A percentile compares a stretch with the other conserved stretches of the same genome.
Evolutionary conservation across 2,329 filamentous ascomycete genomes (phyloP).

Genomic region (Aspergillus caelatus): DNA sequence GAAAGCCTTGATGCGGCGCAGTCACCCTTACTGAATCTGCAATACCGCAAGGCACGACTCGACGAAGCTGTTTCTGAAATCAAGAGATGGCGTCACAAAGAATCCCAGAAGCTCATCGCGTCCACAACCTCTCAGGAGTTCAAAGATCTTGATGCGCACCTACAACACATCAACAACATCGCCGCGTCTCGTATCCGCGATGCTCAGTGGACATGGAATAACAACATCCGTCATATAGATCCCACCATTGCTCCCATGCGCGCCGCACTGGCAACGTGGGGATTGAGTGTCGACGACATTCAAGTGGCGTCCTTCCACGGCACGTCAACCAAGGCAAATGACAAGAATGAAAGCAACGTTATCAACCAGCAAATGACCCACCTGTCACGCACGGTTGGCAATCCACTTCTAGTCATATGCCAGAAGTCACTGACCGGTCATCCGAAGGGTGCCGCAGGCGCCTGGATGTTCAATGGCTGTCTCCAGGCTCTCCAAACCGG

Average conservation of each 20-base stretch:
- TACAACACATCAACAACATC: constrained; percentile 34
- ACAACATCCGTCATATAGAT: constrained; percentile 99
- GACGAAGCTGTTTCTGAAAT: constrained; percentile 92
- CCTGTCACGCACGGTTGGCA: constrained; percentile 93
- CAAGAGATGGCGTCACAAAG: constrained; percentile 93
- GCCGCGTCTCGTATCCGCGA: background rate
- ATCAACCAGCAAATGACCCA: constrained; percentile 95
- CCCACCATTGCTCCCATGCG: constrained; percentile 90
- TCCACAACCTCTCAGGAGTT: constrained; percentile 45
- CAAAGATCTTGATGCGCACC: constrained; percentile 80
- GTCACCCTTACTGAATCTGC: constrained; percentile 93
- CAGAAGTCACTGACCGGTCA: constrained; percentile 98
- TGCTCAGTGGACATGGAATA: constrained; percentile 89
- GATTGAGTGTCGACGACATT: constrained; percentile 93
- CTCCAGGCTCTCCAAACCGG: constrained; percentile 90
- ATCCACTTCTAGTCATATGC: constrained; percentile 92
- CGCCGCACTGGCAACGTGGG: constrained; percentile 95
- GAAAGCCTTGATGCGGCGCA: constrained; percentile 91
- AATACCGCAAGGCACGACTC: constrained; percentile 93
- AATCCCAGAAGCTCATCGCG: constrained; percentile 72
- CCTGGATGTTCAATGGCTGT: constrained; percentile 98
- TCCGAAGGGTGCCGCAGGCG: constrained; percentile 95
- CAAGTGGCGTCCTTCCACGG: constrained; percentile 97
- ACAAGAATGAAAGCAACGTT: constrained; percentile 99
- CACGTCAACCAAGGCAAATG: constrained; percentile 96